Evolutionary conservation across 2,329 filamentous ascomycete genomes (phyloP).

Genomic region (Chrysosporium keratinophilum): DNA sequence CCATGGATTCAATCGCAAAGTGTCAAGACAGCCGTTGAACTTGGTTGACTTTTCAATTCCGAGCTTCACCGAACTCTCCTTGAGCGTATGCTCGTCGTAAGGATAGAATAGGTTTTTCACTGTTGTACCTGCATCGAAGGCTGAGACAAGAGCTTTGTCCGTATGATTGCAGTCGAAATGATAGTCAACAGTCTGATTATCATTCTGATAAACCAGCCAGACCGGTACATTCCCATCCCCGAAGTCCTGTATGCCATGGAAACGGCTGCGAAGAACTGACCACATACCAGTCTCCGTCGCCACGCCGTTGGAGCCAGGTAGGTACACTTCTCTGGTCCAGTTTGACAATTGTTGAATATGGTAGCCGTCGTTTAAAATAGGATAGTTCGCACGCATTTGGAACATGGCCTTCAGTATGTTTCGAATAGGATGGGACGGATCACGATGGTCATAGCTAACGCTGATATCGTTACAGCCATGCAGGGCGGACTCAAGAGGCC

Average conservation of each 20-base stretch:
- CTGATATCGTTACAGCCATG: conserved; percentile 48
- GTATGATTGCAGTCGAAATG: conserved; percentile 47
- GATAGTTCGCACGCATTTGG: conserved; percentile 47
- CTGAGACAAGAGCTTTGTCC: conserved; percentile 44
- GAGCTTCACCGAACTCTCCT: conserved; percentile 37
- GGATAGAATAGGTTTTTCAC: conserved; percentile 56
- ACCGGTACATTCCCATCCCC: conserved; percentile 38
- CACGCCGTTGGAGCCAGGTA: conserved; percentile 44
- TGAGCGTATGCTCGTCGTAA: conserved; percentile 47
- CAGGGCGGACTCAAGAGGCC: conserved; percentile 46
- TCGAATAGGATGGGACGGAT: conserved; percentile 51
- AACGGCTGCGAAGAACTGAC: conserved; percentile 47
- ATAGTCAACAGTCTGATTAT: conserved; percentile 43
- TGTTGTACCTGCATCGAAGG: conserved; percentile 44
- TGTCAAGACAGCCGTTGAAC: conserved; percentile 47
- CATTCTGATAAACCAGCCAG: conserved; percentile 39
- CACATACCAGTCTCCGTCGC: conserved; percentile 51
- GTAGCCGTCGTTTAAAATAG: conserved; percentile 51
- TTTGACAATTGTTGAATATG: conserved; percentile 48
- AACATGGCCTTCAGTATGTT: conserved; percentile 54
- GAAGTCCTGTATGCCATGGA: conserved; percentile 45
- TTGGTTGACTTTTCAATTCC: conserved; percentile 40
- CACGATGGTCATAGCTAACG: conserved; percentile 51
- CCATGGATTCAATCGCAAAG: conserved; percentile 45
- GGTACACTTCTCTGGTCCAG: conserved; percentile 41